Evolutionary conservation across 139 green algal genomes (phyloP), one percentile per base, ranked within the genome.

Genomic region (Helicosporidium sp.): DNA sequence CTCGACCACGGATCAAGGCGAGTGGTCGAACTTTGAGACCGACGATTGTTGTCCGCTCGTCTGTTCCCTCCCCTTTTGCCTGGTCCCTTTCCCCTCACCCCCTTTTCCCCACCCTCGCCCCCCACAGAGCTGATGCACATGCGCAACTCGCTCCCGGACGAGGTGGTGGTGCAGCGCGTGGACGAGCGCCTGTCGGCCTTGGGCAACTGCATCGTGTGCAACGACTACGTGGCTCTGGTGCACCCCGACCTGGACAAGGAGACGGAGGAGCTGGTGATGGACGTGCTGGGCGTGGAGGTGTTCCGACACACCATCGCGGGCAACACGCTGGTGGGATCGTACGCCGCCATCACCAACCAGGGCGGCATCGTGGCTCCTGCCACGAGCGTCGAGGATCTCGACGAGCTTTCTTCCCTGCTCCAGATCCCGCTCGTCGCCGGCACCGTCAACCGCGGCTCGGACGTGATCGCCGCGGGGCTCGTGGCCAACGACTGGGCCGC

Each of bases 241-340:
- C 90, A 99, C 61, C 84, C 86, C 0, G 89, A 99, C 70, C 70
- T 99, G 7, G 90, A 99, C 63, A 74, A 61, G 48, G 84, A 94
- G 52, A 94, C 85, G 8, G 85, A 95, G 64, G 82, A 93, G 41
- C 70, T 93, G 22, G 58, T 91, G 37, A 66, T 80, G 13, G 90
- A 99, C 70, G 84, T 97, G 55, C 67, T 99, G 51, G 90, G 90
- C 16, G 85, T 99, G 43, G 90, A 99, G 72, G 90, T 97, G 12
- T 99, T 98, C 68, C 71, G 88, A n/a, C 83, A 96, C 49, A 92
- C 75, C 2, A 74, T 99, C 16, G 90, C 87, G 0, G 75, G 75
- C 41, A 94, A 96, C 56, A 70, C 85, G 27, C 64, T 98, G 13
- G 82, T 94, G 1, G 90, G 90, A 46, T 91, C 72, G 64, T 98